Evolutionary conservation across 768 basidiomycete genomes (phyloP).

Genomic region (Podaxis sp.): DNA sequence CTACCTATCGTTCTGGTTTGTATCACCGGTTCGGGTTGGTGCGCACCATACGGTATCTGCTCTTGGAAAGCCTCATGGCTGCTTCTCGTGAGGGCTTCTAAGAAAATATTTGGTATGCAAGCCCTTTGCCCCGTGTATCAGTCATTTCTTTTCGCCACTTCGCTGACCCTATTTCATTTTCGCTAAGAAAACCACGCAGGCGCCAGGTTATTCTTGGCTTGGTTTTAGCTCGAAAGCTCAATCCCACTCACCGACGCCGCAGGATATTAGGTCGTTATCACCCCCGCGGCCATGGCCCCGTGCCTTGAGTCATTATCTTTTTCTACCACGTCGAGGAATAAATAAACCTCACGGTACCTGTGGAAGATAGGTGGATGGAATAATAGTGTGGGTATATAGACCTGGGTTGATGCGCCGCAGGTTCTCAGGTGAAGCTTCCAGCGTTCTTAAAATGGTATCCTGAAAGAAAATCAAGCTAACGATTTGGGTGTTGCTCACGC

Average conservation of each 20-base stretch:
- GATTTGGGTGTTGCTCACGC: background rate
- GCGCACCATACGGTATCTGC: background rate
- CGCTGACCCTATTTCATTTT: constrained; percentile 14
- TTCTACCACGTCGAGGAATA: background rate
- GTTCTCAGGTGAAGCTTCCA: constrained; percentile 3
- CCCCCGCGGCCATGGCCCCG: background rate
- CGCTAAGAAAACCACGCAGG: constrained; percentile 1
- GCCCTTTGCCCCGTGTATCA: constrained; percentile 11
- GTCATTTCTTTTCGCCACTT: background rate
- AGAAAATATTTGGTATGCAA: constrained; percentile 1
- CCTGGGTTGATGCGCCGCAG: background rate
- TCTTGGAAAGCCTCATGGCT: constrained; percentile 6
- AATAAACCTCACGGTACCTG: background rate
- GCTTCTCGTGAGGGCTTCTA: background rate
- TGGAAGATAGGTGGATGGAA: background rate
- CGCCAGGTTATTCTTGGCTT: background rate
- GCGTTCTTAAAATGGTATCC: constrained; percentile 6
- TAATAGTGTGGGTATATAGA: constrained; percentile 12
- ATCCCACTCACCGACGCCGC: background rate
- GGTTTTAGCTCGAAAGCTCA: background rate
- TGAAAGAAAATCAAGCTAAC: constrained; percentile 6
- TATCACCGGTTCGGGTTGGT: background rate
- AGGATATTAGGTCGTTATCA: background rate
- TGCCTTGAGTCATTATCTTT: background rate
- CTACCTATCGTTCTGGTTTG: background rate